A percentile compares a stretch with the other conserved stretches of the same genome.
Conservation (phyloP, 768 basidiomycete genomes). For the Mycena epipterygia region DNA sequence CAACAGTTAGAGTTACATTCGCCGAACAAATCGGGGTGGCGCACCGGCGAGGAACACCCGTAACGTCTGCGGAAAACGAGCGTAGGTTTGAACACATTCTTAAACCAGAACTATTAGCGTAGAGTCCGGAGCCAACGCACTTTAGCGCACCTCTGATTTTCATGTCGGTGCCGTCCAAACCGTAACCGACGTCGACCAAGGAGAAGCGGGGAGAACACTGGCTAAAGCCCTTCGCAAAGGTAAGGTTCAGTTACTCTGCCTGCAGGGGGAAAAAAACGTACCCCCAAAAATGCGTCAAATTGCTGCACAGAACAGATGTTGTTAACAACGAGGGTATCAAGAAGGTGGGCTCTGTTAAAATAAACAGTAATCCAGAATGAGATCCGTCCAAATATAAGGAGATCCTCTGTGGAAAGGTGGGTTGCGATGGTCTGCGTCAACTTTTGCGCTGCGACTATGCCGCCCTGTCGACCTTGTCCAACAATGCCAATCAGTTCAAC, state of each 20-base stretch:
- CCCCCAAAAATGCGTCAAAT: constrained; percentile 75
- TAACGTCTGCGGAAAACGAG: constrained; percentile 80
- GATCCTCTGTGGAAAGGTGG: constrained; percentile 72
- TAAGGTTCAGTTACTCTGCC: background rate
- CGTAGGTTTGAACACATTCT: constrained; percentile 79
- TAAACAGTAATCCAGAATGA: constrained; percentile 85
- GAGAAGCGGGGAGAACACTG: constrained; percentile 80
- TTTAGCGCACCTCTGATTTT: constrained; percentile 76
- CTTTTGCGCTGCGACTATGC: constrained; percentile 72
- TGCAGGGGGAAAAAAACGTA: constrained; percentile 36
- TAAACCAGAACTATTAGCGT: constrained; percentile 1
- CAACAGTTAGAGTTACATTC: background rate
- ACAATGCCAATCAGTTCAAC: constrained; percentile 74
- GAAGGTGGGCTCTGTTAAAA: constrained; percentile 72
- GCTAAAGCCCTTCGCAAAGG: constrained; percentile 68
- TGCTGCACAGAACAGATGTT: constrained; percentile 74
- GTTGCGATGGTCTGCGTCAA: constrained; percentile 79
- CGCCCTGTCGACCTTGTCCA: constrained; percentile 74
- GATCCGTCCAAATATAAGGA: constrained; percentile 71
- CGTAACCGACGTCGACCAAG: constrained; percentile 75
- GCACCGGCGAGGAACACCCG: constrained; percentile 81
- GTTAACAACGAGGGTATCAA: constrained; percentile 63
- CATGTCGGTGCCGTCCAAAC: constrained; percentile 68
- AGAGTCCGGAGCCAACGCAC: background rate
- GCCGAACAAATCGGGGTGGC: constrained; percentile 31